Evolutionary conservation across 1,284 basidiomycete species (phyloP), one percentile per base, ranked within the genome.

Genomic region (Cutaneotrichosporon sp.): DNA sequence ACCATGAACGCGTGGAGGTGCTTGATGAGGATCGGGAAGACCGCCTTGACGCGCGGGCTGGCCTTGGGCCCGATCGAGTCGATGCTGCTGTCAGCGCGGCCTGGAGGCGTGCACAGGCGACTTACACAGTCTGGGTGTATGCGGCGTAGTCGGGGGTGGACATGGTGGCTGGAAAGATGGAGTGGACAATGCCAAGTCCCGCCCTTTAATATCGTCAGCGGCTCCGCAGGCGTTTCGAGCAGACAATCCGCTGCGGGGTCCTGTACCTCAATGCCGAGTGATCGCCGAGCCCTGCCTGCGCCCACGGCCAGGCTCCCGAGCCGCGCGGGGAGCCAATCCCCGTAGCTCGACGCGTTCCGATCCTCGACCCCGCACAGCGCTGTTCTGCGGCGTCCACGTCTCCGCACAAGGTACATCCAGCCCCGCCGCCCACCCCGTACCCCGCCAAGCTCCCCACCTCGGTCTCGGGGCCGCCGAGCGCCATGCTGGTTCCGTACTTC

Each of bases 21-120:
- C 64, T 71, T 72, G 66, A 80, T 75, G 34, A 80, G 65, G 58
- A 72, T 72, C 14, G 78, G 77, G 34, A 78, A 67, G 4, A 58
- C 70, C 42, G 71, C 60, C 65, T 78, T 79, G 63, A 74, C 72
- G 13, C 79, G 72, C 6, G 75, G 71, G n/a, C 71, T 67, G 9
- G 77, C 77, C 10, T 73, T 71, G 46, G 64, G 33, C 34, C 68
- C 66, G 31, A 64, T 69, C 22, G 68, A 59, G 52, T 54, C 59
- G 42, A 69, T 60, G 20, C 65, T 64, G 10, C 1, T 11, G 58
- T 58, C 22, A 60, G 59, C 29, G 16, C 29, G 29, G 29, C 10
- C 10, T 22, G 20, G 6, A 7, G n/a, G n/a, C n/a, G n/a, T n/a
- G n/a, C n/a, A n/a, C n/a, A n/a, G n/a, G n/a, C n/a, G n/a, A 61